A percentile compares a stretch with the other conserved stretches of the same genome.
phyloP scores from a whole-genome alignment of 73 alveolate genomes.

The Uronychia setigera region DNA sequence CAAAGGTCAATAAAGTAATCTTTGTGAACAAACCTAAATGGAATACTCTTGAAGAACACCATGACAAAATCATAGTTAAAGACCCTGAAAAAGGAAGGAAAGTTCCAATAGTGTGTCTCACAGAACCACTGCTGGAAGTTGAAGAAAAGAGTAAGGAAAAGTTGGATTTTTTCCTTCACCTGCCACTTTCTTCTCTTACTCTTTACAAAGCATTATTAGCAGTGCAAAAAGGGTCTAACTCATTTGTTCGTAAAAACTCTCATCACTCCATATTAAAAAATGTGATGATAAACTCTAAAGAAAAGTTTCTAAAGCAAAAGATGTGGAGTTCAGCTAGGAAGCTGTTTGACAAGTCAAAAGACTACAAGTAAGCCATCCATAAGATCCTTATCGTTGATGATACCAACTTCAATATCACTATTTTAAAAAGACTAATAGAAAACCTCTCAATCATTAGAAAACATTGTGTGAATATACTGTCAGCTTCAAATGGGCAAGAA shows the following conservation, averaged over 20 bases:
- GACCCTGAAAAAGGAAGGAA: neutral
- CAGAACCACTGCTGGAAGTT: neutral
- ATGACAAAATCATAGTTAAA: neutral
- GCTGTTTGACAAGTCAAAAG: neutral
- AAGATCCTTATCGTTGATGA: neutral
- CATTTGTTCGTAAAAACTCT: neutral
- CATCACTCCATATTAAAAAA: neutral
- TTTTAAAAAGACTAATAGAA: neutral
- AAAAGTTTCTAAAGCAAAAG: neutral
- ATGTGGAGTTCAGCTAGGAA: neutral
- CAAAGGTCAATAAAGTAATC: neutral
- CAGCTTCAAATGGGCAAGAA: neutral
- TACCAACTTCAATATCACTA: neutral
- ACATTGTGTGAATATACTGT: neutral
- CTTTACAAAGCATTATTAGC: neutral
- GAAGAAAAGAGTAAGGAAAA: neutral
- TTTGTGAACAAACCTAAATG: neutral
- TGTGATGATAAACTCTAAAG: neutral
- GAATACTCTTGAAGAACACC: neutral
- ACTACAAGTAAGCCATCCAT: neutral
- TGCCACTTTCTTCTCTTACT: neutral
- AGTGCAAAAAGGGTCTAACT: neutral
- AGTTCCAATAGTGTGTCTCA: neutral
- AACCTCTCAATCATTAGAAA: neutral
- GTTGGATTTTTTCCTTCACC: neutral